Percentiles rank a stretch among this genome's conserved stretches.
phyloP scores from a whole-genome alignment of 225 moss, liverwort and hornwort genomes.

The Polytrichum commune region DNA sequence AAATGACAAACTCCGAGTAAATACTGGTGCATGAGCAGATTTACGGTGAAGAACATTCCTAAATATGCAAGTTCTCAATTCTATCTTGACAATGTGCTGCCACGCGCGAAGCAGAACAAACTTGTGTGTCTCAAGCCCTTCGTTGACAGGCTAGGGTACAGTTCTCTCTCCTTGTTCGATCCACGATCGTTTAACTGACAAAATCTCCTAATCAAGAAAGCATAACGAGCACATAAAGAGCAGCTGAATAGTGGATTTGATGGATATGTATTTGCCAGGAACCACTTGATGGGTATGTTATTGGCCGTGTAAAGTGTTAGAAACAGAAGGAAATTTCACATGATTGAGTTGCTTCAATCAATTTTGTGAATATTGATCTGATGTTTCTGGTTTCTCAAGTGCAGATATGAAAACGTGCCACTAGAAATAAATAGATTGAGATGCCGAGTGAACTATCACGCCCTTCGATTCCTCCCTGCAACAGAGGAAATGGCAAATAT shows the following conservation, averaged over 20 bases:
- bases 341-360: too few relatives aligned
- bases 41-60: constrained; percentile 52
- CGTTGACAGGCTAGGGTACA: constrained; percentile 63
- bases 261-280: too few relatives aligned
- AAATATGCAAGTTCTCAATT: constrained; percentile 57
- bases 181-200: too few relatives aligned
- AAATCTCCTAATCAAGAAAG: too few relatives aligned
- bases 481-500: constrained; percentile 43
- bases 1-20: too few relatives aligned
- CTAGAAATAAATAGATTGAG: constrained; percentile 51
- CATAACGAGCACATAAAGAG: too few relatives aligned
- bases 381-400: not conserved
- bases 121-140: constrained; percentile 64
- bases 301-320: not conserved
- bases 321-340: not conserved
- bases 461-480: constrained; percentile 44
- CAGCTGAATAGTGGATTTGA: too few relatives aligned
- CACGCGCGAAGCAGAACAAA: constrained; percentile 45
- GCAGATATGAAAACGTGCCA: constrained; percentile 50
- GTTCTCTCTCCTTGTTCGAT: too few relatives aligned
- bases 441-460: constrained; percentile 68
- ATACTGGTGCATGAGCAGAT: constrained; percentile 25
- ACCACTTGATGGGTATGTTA: too few relatives aligned
- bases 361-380: too few relatives aligned
- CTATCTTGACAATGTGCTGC: constrained; percentile 55